Conservation (phyloP, 2,329 filamentous ascomycete species). For the Cladosporium colombiae region DNA sequence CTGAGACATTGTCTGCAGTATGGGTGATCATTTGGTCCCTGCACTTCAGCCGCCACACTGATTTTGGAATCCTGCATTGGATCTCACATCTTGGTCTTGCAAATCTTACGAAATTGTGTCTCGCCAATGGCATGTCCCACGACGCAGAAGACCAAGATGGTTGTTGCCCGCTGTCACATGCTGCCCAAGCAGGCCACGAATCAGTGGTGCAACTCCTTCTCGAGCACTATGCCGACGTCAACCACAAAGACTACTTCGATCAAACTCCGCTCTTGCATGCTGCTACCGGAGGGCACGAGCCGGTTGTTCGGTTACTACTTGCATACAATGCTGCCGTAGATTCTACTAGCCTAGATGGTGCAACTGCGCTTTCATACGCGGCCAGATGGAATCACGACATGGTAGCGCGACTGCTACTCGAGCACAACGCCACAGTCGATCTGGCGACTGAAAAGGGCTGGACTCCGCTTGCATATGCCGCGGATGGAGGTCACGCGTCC, state of each 20-base stretch:
- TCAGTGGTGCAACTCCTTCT: not conserved
- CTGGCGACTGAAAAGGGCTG: no score
- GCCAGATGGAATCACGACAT: rapidly evolving
- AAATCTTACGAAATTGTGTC: not conserved
- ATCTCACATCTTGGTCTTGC: not conserved
- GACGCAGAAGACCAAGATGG: not conserved
- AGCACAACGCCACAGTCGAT: no score
- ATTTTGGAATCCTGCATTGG: not conserved
- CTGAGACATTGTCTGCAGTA: not conserved
- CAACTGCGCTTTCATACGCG: not conserved
- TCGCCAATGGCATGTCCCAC: not conserved
- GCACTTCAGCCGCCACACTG: not conserved
- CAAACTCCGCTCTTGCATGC: not conserved
- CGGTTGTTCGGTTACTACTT: not conserved
- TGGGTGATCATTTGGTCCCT: not conserved
- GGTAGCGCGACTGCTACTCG: no score
- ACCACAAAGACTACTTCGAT: not conserved
- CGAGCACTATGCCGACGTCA: not conserved
- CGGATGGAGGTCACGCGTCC: not conserved
- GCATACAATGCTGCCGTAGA: not conserved
- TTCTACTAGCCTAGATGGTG: rapidly evolving
- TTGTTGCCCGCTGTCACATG: not conserved
- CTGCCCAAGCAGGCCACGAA: not conserved
- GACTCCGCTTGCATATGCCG: no score
- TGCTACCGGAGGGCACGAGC: not conserved